A percentile compares a stretch with the other conserved stretches of the same genome.
Conservation (phyloP, 768 basidiomycete species). For the Russula emetica region DNA sequence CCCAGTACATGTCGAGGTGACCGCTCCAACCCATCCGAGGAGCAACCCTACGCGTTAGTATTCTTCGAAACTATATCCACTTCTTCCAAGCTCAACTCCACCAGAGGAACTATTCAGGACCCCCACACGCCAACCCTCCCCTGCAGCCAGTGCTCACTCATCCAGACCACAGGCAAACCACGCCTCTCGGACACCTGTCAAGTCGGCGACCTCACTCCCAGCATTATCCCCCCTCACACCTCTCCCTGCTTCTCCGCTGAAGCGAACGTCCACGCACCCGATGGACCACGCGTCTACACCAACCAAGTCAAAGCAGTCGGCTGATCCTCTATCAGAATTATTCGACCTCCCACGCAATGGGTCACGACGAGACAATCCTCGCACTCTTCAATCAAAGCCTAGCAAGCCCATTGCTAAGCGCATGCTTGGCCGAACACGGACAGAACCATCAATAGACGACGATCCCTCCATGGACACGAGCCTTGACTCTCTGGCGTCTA, state of each 20-base stretch:
- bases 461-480: slow-evolving; percentile 32
- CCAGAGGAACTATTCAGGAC: slow-evolving; percentile 4
- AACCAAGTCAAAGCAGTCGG: slow-evolving; percentile 25
- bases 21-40: background rate
- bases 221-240: slow-evolving; percentile 26
- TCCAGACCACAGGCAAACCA: slow-evolving; percentile 16
- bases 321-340: slow-evolving; percentile 45
- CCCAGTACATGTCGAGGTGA: background rate
- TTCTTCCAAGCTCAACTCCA: background rate
- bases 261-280: slow-evolving; percentile 10
- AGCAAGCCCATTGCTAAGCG: slow-evolving; percentile 50
- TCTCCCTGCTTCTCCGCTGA: slow-evolving; percentile 6
- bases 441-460: slow-evolving; percentile 47
- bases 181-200: slow-evolving; percentile 26
- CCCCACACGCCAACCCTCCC: background rate
- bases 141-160: slow-evolving; percentile 3
- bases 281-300: slow-evolving; percentile 19
- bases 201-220: slow-evolving; percentile 13
- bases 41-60: slow-evolving; percentile 14
- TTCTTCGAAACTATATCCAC: background rate
- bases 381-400: slow-evolving; percentile 18
- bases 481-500: slow-evolving; percentile 29
- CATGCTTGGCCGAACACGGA: slow-evolving; percentile 67
- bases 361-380: background rate
- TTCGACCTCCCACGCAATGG: slow-evolving; percentile 39